A percentile compares a stretch with the other conserved stretches of the same genome.
phyloP scores from a whole-genome alignment of 2,329 filamentous ascomycete genomes.

The Aspergillus ustus region DNA sequence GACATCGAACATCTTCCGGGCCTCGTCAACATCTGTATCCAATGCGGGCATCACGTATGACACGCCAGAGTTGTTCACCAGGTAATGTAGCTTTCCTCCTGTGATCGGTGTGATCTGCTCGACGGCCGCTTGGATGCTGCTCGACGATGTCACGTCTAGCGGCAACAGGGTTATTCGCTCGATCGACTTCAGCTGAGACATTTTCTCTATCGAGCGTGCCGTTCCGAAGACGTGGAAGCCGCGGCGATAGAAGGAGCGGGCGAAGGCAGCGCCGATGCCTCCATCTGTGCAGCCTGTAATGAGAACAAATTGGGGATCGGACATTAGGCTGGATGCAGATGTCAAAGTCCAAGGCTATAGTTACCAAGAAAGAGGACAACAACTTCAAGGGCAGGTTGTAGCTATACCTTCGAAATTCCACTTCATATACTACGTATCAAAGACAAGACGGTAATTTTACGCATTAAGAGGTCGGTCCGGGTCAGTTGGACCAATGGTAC shows the following conservation, averaged over 20 bases:
- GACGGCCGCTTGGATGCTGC: slow-evolving; percentile 19
- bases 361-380: too few species aligned
- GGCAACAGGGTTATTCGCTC: slow-evolving; percentile 21
- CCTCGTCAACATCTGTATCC: slow-evolving; percentile 36
- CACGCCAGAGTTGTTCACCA: slow-evolving; percentile 19
- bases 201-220: slow-evolving; percentile 34
- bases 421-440: too few species aligned
- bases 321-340: too few species aligned
- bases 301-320: slow-evolving; percentile 24
- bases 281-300: slow-evolving; percentile 43
- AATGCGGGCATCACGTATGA: slow-evolving; percentile 32
- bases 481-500: too few species aligned
- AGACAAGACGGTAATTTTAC: too few species aligned
- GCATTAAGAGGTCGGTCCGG: too few species aligned
- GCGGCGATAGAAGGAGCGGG: slow-evolving; percentile 33
- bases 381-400: too few species aligned
- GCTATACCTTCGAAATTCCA: too few species aligned
- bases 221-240: slow-evolving; percentile 45
- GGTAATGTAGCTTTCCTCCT: slow-evolving; percentile 15
- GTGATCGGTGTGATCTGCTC: slow-evolving; percentile 7
- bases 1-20: slow-evolving; percentile 39
- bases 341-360: too few species aligned
- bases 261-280: slow-evolving; percentile 43
- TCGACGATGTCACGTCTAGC: slow-evolving; percentile 22
- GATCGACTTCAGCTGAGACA: slow-evolving; percentile 5